Evolutionary conservation across 768 basidiomycete species (phyloP).

Genomic region (Serendipita sp.): DNA sequence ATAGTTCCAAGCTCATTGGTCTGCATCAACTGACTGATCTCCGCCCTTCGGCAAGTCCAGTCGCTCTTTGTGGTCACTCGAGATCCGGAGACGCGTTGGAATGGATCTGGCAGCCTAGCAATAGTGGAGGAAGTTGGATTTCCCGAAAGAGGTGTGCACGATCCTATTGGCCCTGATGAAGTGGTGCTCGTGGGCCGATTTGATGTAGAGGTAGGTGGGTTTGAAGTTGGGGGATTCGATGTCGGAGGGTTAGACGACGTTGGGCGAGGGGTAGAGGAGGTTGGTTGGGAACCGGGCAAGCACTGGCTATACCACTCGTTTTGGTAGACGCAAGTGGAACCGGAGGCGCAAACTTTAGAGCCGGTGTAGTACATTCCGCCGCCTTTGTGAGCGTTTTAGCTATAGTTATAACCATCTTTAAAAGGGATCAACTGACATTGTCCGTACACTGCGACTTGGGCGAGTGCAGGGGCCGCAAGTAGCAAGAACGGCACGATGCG

Average conservation of each 20-base stretch:
- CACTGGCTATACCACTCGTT: conserved; percentile 4
- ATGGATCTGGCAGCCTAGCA: conserved; percentile 36
- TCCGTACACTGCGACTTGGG: neutral
- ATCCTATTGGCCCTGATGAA: neutral
- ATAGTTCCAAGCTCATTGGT: conserved; percentile 37
- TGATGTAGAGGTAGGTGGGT: neutral
- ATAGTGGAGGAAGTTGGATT: neutral
- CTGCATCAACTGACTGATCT: conserved; percentile 35
- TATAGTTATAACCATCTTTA: neutral
- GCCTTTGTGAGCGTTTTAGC: neutral
- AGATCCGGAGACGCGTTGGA: conserved; percentile 32
- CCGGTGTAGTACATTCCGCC: neutral
- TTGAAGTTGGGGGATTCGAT: neutral
- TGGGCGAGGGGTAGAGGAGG: neutral
- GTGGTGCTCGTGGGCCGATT: neutral
- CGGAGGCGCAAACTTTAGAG: neutral
- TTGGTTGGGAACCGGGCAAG: neutral
- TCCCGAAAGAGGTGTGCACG: neutral
- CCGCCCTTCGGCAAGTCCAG: conserved; percentile 35
- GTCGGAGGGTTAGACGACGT: neutral
- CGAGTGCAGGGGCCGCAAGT: neutral
- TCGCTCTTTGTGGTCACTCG: conserved; percentile 29
- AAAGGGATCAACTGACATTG: neutral
- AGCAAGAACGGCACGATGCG: neutral
- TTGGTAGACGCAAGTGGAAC: neutral